These are phyloP conservation scores for Chimonanthus praecox DNA, from an alignment of 164 flowering plant species.

Conservation along the genomic window DNA sequence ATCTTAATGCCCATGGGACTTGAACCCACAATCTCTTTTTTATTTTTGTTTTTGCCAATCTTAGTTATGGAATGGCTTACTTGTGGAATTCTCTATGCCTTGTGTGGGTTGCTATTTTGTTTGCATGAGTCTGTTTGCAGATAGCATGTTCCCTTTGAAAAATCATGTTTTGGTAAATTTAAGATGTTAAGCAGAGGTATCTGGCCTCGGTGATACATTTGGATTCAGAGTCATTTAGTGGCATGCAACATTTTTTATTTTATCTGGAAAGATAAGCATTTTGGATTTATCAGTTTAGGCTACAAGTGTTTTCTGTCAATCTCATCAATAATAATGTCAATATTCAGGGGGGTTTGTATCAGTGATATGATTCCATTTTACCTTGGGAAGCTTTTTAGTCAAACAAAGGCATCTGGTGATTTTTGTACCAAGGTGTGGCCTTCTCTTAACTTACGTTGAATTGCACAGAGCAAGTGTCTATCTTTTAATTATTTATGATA, in stretches of 20 bases:
- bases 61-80: background rate
- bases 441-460: conserved; percentile 3
- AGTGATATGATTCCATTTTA: conserved; percentile 88
- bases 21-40: background rate
- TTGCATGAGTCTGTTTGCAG: too few relatives aligned
- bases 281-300: too few relatives aligned
- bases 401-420: conserved; percentile 61
- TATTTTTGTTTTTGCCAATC: background rate
- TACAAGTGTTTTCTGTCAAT: conserved; percentile 1
- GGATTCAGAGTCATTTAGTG: background rate
- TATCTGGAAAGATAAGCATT: too few relatives aligned
- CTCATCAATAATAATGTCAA: conserved; percentile 9
- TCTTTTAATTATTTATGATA: background rate
- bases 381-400: conserved; percentile 66
- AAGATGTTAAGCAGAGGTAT: too few relatives aligned
- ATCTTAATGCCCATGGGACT: too few relatives aligned
- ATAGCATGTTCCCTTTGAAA: too few relatives aligned
- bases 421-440: conserved; percentile 71
- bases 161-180: too few relatives aligned
- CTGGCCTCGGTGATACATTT: background rate
- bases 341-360: conserved; percentile 76
- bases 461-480: background rate
- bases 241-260: background rate
- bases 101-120: too few relatives aligned
- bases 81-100: too few relatives aligned